Percentiles rank a stretch among this genome's conserved stretches.
Conservation (phyloP, 2,329 filamentous ascomycete species). For the Tolypocladium album region DNA sequence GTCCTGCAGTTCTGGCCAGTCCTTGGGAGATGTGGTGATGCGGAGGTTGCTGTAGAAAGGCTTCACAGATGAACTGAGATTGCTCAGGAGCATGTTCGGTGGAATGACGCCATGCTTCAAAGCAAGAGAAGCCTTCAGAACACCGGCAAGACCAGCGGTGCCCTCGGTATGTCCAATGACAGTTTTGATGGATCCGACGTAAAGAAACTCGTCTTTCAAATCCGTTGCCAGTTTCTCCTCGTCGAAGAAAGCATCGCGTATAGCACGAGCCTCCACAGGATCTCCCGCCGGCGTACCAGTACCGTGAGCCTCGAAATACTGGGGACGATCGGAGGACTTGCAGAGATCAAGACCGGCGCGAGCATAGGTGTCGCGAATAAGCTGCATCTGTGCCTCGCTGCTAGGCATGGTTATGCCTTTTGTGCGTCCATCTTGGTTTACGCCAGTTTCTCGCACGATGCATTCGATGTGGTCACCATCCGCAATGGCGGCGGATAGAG, state of each 20-base stretch:
- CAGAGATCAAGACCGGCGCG: constrained; percentile 13
- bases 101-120: not conserved
- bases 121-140: not conserved
- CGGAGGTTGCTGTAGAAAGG: not conserved
- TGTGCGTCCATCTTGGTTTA: constrained; percentile 31
- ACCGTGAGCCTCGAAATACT: constrained; percentile 22
- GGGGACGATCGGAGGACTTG: constrained; percentile 7
- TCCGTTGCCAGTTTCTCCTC: not conserved
- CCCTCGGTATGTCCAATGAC: not conserved
- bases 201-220: not conserved
- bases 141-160: not conserved
- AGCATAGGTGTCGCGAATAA: constrained; percentile 17
- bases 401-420: constrained; percentile 22
- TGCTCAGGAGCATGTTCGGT: not conserved
- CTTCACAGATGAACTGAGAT: not conserved
- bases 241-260: not conserved
- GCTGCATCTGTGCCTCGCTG: constrained; percentile 5
- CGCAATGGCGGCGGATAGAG: constrained; percentile 27
- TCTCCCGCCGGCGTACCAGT: constrained; percentile 27
- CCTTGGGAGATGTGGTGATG: not conserved
- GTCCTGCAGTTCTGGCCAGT: not conserved
- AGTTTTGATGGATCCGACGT: not conserved
- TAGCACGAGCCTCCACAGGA: not conserved
- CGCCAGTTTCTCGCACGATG: constrained; percentile 20
- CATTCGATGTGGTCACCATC: constrained; percentile 28